phyloP scores from a whole-genome alignment of 1,284 basidiomycete genomes.

The Pseudozyma thailandica region DNA sequence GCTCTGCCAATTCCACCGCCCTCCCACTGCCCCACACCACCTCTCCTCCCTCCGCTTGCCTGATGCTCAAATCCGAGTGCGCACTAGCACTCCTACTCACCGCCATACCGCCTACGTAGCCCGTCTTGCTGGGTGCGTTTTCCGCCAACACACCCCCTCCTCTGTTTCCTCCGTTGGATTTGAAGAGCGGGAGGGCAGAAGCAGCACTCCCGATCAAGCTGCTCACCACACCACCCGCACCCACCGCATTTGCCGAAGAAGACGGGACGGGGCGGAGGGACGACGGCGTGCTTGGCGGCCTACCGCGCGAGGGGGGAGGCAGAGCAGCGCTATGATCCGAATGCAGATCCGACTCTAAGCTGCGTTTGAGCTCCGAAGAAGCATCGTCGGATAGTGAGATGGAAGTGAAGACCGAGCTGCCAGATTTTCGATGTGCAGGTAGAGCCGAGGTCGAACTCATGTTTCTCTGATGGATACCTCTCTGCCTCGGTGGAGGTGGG shows the following conservation, averaged over 20 bases:
- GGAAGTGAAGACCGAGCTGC: constrained; percentile 37
- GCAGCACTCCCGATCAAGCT: constrained; percentile 3
- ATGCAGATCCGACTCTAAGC: constrained; percentile 26
- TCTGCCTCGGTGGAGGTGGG: constrained; percentile 4
- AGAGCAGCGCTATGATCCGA: constrained; percentile 4
- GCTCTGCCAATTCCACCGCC: constrained; percentile 23
- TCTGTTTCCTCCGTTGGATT: background rate
- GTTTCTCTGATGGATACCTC: constrained; percentile 2
- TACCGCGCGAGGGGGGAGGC: constrained; percentile 18
- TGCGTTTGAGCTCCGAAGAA: constrained; percentile 22
- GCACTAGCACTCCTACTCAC: constrained; percentile 21
- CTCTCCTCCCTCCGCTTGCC: constrained; percentile 1
- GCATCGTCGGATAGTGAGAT: constrained; percentile 43
- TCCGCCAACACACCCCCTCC: constrained; percentile 23
- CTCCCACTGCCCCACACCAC: constrained; percentile 11
- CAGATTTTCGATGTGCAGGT: constrained; percentile 26
- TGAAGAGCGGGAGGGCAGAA: constrained; percentile 6
- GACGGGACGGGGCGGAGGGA: background rate
- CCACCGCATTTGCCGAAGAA: background rate
- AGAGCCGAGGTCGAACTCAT: too few species aligned
- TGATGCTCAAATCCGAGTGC: constrained; percentile 7
- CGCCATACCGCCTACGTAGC: constrained; percentile 3
- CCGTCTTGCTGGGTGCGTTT: constrained; percentile 38
- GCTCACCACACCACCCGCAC: background rate
- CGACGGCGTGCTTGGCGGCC: background rate